Evolutionary conservation across 148 eudicot genomes (phyloP), one percentile per base, ranked within the genome.

Genomic region (Chenopodium album): DNA sequence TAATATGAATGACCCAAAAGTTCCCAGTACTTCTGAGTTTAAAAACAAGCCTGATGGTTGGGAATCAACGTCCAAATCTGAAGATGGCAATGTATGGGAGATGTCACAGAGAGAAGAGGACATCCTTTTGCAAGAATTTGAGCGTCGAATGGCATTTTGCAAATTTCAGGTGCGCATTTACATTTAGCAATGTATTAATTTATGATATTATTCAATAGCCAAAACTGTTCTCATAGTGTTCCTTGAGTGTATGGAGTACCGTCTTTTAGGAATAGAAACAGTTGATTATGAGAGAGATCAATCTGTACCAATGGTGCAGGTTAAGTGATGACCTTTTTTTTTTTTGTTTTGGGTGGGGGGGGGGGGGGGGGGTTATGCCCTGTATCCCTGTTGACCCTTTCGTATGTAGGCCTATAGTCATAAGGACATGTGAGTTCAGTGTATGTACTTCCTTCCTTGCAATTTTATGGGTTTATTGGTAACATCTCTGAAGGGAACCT

Each of bases 51-150:
- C 99, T 47, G 97, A 96, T 88, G 99, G 99, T 66, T 96, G 99
- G 99, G 99, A 96, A 87, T 87, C 99, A 78, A 89, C 89, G 60
- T 79, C 94, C 56, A 96, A 91, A 85, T 82, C 86, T 68, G 89
- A 86, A 74, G 99, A 96, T 88, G 95, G 92, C 74, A 94, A 75
- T 88, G 88, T 96, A 22, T 96, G 99, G 99, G 98, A 94, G 74
- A 94, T 96, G 95, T 90, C 99, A 48, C 99, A 92, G 72, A 89
- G 98, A 84, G 99, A 96, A 87, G 99, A 96, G 73, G 99, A 96
- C 85, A 91, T 96, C 77, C 92, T 96, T 71, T 81, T 94, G 62
- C 99, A 96, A 90, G 99, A 96, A 88, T 96, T 92, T 79, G 98
- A 96, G 78, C 99, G 99, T 72, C 90, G 99, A 46, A 91, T 92